phyloP scores from a whole-genome alignment of 495 filamentous ascomycete species.

The Penicillium cosmopolitanum region DNA sequence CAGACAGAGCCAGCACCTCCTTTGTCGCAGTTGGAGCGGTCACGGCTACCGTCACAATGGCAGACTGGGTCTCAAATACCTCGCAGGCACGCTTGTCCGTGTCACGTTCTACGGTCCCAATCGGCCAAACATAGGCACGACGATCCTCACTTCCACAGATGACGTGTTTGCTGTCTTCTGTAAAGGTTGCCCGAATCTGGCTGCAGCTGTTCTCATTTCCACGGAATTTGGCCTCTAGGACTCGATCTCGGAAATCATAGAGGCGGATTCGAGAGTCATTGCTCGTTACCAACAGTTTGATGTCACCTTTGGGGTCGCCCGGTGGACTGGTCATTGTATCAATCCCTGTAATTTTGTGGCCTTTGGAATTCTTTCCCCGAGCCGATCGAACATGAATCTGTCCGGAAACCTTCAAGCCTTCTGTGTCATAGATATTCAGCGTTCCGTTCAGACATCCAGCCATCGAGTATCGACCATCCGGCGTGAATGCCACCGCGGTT shows the following conservation, averaged over 20 bases:
- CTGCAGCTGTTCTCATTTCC: slow-evolving; percentile 91
- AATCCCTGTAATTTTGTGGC: slow-evolving; percentile 96
- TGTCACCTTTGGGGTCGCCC: slow-evolving; percentile 66
- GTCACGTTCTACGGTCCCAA: slow-evolving; percentile 62
- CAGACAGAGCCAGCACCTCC: slow-evolving; percentile 74
- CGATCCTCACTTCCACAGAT: slow-evolving; percentile 94
- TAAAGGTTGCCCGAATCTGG: slow-evolving; percentile 89
- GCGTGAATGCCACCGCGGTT: slow-evolving; percentile 91
- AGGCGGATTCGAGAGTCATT: slow-evolving; percentile 94
- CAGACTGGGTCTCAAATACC: slow-evolving; percentile 85
- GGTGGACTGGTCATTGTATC: slow-evolving; percentile 70
- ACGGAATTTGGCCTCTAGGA: slow-evolving; percentile 85
- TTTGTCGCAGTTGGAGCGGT: slow-evolving; percentile 81
- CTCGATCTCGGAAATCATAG: slow-evolving; percentile 84
- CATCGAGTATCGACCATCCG: slow-evolving; percentile 88
- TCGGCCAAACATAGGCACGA: slow-evolving; percentile 87
- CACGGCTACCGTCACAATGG: slow-evolving; percentile 83
- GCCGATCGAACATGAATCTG: slow-evolving; percentile 91
- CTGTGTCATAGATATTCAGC: slow-evolving; percentile 93
- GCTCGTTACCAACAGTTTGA: slow-evolving; percentile 88
- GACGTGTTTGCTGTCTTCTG: slow-evolving; percentile 83
- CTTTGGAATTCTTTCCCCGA: slow-evolving; percentile 90
- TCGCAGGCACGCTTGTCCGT: slow-evolving; percentile 81
- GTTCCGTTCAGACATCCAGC: slow-evolving; percentile 85
- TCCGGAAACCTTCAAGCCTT: slow-evolving; percentile 79